Evolutionary conservation across 1,284 basidiomycete species (phyloP), one percentile per base, ranked within the genome.

Genomic region (Apiotrichum gamsii): DNA sequence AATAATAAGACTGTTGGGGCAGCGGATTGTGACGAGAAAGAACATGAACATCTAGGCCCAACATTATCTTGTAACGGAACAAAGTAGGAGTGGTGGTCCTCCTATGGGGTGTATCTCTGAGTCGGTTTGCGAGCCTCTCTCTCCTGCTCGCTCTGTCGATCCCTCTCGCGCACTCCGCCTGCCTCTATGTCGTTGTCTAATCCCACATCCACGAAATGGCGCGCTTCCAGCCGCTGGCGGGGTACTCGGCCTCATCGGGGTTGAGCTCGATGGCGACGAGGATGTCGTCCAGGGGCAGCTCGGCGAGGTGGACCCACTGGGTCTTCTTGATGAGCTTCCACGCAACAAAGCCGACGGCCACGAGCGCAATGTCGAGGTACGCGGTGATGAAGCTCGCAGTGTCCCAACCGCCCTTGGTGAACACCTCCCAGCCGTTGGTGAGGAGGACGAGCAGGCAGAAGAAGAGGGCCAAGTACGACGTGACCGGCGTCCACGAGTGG

Each of bases 401-500:
- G 28, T 39, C 29, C 59, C 59, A 60, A n/a, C 31, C 28, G 35
- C 58, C 59, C 34, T 47, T 52, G 21, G 52, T 57, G 48, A 61
- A 61, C 16, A 54, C 52, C 3, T 23, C 5, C 15, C 39, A 60
- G 6, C 59, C 57, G 43, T 57, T 58, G 16, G 59, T 57, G 25
- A 58, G 36, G 15, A 60, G 47, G 32, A 60, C 38, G 24, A 60
- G 10, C 30, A 50, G 8, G 43, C 39, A 45, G 38, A 56, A 45
- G 41, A 47, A 31, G 14, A 60, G 39, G 2, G 35, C 59, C 16
- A 43, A 32, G 5, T 33, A 43, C 6, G 59, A 56, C 14, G 56
- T 42, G 31, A 56, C 57, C 50, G 51, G 59, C 4, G 59, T 60
- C 59, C 59, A 60, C 34, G 34, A 41, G 49, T 58, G 56, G 31